These are phyloP conservation scores for Astrephomene gubernaculifera DNA, from an alignment of 139 green algal species.

Conservation along the genomic window DNA sequence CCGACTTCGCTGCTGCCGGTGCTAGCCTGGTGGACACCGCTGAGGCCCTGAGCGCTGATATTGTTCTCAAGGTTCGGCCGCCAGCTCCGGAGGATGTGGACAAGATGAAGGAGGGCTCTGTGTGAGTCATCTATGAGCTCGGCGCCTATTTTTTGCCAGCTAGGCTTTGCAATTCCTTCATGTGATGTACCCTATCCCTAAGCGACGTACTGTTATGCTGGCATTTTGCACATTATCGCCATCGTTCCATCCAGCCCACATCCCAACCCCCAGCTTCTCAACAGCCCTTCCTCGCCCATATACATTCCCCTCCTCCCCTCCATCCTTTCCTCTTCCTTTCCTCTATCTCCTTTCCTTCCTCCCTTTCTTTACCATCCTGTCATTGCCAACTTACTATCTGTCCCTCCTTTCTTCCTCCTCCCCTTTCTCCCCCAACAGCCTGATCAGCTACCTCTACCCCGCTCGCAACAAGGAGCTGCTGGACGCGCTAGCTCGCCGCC, in stretches of 20 bases:
- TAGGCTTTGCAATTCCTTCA: too few relatives aligned
- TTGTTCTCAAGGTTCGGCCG: slow-evolving; percentile 79
- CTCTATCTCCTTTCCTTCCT: too few relatives aligned
- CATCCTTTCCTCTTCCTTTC: too few relatives aligned
- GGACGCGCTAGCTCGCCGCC: slow-evolving; percentile 67
- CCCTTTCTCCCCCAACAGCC: slow-evolving; percentile 47
- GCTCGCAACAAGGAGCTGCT: slow-evolving; percentile 85
- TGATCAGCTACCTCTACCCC: slow-evolving; percentile 87
- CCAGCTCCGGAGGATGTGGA: slow-evolving; percentile 68
- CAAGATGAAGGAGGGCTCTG: slow-evolving; percentile 71
- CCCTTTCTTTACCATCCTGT: too few relatives aligned
- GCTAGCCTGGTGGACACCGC: slow-evolving; percentile 73
- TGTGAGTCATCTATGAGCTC: slow-evolving; percentile 26
- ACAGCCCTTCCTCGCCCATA: neutral
- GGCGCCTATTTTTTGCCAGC: neutral
- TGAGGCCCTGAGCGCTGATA: slow-evolving; percentile 69
- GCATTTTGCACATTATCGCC: too few relatives aligned
- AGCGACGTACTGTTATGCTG: too few relatives aligned
- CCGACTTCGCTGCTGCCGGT: slow-evolving; percentile 68
- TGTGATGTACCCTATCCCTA: too few relatives aligned
- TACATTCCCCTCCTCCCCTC: neutral
- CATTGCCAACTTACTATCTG: neutral
- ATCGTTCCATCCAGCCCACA: neutral
- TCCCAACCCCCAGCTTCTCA: neutral
- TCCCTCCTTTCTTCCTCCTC: neutral